Evolutionary conservation across 2,329 filamentous ascomycete genomes (phyloP).

Genomic region (Cadophora gregata): DNA sequence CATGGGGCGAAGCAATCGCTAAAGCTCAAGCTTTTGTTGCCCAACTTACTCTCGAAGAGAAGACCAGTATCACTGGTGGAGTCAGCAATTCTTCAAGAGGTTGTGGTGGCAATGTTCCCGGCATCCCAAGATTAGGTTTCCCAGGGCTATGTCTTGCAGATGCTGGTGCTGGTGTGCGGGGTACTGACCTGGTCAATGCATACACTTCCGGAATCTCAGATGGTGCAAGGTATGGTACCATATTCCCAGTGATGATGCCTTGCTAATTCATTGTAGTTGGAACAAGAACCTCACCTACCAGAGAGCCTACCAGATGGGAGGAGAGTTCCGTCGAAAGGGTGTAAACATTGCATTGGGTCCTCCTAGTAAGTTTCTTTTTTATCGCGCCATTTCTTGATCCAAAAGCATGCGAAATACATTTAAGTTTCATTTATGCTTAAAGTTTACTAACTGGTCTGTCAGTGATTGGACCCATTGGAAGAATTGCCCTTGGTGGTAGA

Average conservation of each 20-base stretch:
- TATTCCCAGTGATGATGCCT: background rate
- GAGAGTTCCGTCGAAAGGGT: constrained; percentile 74
- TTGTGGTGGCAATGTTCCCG: constrained; percentile 47
- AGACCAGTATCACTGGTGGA: constrained; percentile 52
- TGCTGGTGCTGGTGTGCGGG: constrained; percentile 69
- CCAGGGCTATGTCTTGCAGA: constrained; percentile 71
- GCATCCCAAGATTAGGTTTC: constrained; percentile 61
- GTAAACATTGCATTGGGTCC: constrained; percentile 72
- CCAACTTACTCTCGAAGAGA: constrained; percentile 47
- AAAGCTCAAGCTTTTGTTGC: constrained; percentile 73
- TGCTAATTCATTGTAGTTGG: constrained; percentile 50
- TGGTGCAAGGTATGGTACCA: constrained; percentile 13
- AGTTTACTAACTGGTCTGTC: background rate
- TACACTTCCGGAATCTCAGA: constrained; percentile 33
- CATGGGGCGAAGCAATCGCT: constrained; percentile 70
- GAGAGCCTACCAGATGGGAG: constrained; percentile 72
- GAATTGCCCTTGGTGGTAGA: constrained; percentile 67
- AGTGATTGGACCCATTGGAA: constrained; percentile 70
- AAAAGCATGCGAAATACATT: too few species aligned
- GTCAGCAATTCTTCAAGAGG: constrained; percentile 51
- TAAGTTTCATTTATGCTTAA: background rate
- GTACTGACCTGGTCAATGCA: constrained; percentile 56
- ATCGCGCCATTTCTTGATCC: too few species aligned
- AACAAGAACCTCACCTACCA: constrained; percentile 69
- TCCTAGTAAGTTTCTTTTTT: constrained; percentile 1